Evolutionary conservation across 2,329 filamentous ascomycete genomes (phyloP).

Genomic region (Chaetomiaceae sp.): DNA sequence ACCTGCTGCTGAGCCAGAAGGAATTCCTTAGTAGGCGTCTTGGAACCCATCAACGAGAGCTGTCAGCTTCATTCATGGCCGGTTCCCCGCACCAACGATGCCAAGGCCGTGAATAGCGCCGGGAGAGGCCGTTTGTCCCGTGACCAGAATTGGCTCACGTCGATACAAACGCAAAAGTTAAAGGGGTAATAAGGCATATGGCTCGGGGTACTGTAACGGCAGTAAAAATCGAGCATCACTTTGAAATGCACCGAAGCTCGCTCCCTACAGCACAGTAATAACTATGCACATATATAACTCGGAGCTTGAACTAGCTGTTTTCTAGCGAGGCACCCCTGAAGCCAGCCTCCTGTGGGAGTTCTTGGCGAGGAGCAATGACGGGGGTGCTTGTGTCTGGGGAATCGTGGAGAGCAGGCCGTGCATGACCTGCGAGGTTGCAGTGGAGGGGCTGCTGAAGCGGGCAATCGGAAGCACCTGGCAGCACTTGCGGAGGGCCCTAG

Average conservation of each 20-base stretch:
- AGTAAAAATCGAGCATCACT: too few relatives aligned
- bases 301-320: not conserved
- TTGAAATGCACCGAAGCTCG: too few relatives aligned
- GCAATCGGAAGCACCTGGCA: conserved; percentile 10
- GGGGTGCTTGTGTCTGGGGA: not conserved
- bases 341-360: not conserved
- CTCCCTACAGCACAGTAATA: too few relatives aligned
- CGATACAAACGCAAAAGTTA: too few relatives aligned
- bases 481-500: not conserved
- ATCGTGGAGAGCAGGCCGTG: not conserved
- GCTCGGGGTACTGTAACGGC: too few relatives aligned
- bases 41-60: too few relatives aligned
- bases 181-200: too few relatives aligned
- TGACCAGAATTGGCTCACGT: too few relatives aligned
- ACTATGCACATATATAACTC: not conserved
- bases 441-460: not conserved
- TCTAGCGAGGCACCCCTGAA: not conserved
- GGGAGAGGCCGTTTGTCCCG: not conserved
- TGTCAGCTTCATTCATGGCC: too few relatives aligned
- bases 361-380: not conserved
- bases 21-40: too few relatives aligned
- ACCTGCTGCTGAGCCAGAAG: too few relatives aligned
- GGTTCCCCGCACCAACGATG: not conserved
- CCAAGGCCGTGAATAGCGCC: not conserved
- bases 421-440: conserved; percentile 5